A percentile compares a stretch with the other conserved stretches of the same genome.
These are phyloP conservation scores for Solanum gracilifrons DNA, from an alignment of 257 asterid species.

Conservation along the genomic window DNA sequence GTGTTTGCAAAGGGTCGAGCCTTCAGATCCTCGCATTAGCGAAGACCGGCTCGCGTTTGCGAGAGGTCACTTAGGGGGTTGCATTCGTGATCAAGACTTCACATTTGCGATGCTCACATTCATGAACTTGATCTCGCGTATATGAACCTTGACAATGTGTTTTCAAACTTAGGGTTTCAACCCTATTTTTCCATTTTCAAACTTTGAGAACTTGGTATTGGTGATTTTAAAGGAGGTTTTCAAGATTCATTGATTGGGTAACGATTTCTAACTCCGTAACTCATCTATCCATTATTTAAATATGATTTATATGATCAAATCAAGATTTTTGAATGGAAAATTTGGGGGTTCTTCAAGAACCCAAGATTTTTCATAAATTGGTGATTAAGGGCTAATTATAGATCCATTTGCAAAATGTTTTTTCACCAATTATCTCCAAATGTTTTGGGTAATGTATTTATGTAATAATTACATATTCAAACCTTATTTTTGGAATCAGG, in stretches of 20 bases:
- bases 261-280: background rate
- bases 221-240: background rate
- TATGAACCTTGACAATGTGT: too few relatives aligned
- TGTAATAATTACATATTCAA: background rate
- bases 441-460: background rate
- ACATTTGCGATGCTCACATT: background rate
- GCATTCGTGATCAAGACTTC: background rate
- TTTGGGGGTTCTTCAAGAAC: background rate
- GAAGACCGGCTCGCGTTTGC: background rate
- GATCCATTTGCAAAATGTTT: background rate
- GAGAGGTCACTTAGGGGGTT: background rate
- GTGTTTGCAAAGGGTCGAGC: background rate
- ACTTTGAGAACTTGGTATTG: background rate
- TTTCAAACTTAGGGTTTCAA: background rate
- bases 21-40: background rate
- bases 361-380: background rate
- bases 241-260: background rate
- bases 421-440: background rate
- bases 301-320: too few relatives aligned
- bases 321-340: background rate
- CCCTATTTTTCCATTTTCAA: background rate
- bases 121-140: background rate
- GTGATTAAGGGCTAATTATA: background rate
- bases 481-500: background rate
- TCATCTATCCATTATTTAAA: background rate